Percentiles rank a stretch among this genome's conserved stretches.
Evolutionary conservation across 2,329 filamentous ascomycete genomes (phyloP).

Genomic region (Hypoxylon sp.): DNA sequence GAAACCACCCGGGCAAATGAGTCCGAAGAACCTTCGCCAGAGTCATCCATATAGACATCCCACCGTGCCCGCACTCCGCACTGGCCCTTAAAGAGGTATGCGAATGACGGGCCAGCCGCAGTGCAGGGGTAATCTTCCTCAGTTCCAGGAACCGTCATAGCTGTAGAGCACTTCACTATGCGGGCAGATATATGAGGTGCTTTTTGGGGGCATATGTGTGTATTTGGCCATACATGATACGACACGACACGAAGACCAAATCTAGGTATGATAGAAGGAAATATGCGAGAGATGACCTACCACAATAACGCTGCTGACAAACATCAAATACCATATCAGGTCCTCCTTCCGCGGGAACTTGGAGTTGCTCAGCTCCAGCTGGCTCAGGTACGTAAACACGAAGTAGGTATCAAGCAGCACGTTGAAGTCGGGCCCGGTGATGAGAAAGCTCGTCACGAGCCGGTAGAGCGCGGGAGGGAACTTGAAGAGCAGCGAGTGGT

Average conservation of each 20-base stretch:
- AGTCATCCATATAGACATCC: constrained; percentile 79
- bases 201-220: too few species aligned
- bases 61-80: constrained; percentile 79
- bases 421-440: constrained; percentile 55
- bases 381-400: constrained; percentile 81
- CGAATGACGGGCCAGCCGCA: constrained; percentile 73
- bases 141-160: constrained; percentile 87
- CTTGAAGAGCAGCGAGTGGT: constrained; percentile 64
- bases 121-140: constrained; percentile 83
- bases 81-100: constrained; percentile 69
- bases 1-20: constrained; percentile 70
- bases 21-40: constrained; percentile 64
- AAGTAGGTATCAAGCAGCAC: constrained; percentile 82
- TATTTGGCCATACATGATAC: background rate
- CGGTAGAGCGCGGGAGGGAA: constrained; percentile 63
- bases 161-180: constrained; percentile 72
- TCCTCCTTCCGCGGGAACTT: constrained; percentile 82
- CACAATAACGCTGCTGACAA: constrained; percentile 77
- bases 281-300: constrained; percentile 69
- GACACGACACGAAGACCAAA: background rate
- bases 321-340: constrained; percentile 82
- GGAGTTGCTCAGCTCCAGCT: constrained; percentile 77
- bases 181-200: constrained; percentile 80
- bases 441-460: constrained; percentile 57
- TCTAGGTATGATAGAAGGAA: constrained; percentile 28